Base-by-base conservation (phyloP, 495 filamentous ascomycete species). In the Lentithecium fluviatile region DNA sequence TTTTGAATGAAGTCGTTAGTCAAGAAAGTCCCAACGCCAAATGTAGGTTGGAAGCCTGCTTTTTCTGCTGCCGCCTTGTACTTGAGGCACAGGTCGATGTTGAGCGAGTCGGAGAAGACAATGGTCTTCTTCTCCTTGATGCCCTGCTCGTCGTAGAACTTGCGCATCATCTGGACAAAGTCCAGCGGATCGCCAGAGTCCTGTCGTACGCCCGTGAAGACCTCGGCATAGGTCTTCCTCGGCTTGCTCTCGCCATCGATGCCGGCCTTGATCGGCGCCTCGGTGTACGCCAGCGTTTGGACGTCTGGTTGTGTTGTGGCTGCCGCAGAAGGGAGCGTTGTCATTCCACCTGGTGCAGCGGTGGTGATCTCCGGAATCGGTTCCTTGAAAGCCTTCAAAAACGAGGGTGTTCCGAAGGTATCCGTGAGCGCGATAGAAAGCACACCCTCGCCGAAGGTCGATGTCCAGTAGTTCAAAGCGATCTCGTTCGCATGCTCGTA, bases 41-140 rank as follows among this genome's bases (percentile, higher is more conserved):
- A 98, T 0, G 84, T 87, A 19, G 90, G 85, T 45, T 82, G 80
- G 71, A 98, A 91, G 42, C 89, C 88, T 6, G 86, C 84, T 40
- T 85, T 82, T 49, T 96, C 90, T 1, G 91, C 85, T 42, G 87
- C 82, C 26, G 81, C 71, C 76, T 91, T 93, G 75, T 97, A 98
- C 72, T 94, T 84, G 24, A 97, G 74, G 70, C 95, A 97, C 40
- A 85, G 84, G 15, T 96, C 91, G 56, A 97, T 88, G 66, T 97
- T 85, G 36, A 98, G 77, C 6, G 90, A 94, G 74, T 98, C 94
- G 2, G 94, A 98, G 72, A 97, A 98, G n/a, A 97, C 94, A 45
- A 97, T 87, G 0, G 83, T 88, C 79, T 97, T 98, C 76, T 85
- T 86, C 2, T 88, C 88, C 26, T 75, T 84, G 71, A 97, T 89